Evolutionary conservation across 2,329 filamentous ascomycete genomes (phyloP).

Genomic region (Hawksworthiomyces lignivorus): DNA sequence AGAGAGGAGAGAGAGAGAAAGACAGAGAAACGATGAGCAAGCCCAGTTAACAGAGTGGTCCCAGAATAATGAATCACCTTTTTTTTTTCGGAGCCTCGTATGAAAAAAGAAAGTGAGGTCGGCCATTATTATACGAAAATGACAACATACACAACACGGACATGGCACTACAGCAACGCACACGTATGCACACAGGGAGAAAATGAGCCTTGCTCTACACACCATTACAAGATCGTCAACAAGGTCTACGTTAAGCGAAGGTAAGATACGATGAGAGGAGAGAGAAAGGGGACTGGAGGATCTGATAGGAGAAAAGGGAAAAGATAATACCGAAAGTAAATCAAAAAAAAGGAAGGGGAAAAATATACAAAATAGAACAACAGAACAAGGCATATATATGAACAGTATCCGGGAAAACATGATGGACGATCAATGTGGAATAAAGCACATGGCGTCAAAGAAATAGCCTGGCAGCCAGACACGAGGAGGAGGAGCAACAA

Average conservation of each 20-base stretch:
- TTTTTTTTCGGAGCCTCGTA: too few species aligned
- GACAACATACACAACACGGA: neutral
- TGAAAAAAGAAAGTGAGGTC: neutral
- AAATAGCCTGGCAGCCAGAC: too few species aligned
- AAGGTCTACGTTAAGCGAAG: constrained; percentile 2
- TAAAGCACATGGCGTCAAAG: too few species aligned
- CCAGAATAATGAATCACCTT: too few species aligned
- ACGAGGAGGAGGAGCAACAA: too few species aligned
- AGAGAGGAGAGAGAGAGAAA: neutral
- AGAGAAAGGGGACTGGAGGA: neutral
- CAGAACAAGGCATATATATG: neutral
- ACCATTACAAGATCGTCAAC: constrained; percentile 1
- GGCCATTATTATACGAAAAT: neutral
- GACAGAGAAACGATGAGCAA: neutral
- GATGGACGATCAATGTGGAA: too few species aligned
- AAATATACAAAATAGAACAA: neutral
- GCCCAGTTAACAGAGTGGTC: neutral
- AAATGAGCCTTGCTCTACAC: neutral
- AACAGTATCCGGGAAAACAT: too few species aligned
- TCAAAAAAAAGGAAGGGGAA: neutral
- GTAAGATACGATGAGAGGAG: neutral
- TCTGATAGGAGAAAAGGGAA: neutral
- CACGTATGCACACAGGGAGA: neutral
- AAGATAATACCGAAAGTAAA: neutral
- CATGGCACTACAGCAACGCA: neutral